Conservation (phyloP, 192 early-diverging fungal species). For the Rhizophagus sp. region DNA sequence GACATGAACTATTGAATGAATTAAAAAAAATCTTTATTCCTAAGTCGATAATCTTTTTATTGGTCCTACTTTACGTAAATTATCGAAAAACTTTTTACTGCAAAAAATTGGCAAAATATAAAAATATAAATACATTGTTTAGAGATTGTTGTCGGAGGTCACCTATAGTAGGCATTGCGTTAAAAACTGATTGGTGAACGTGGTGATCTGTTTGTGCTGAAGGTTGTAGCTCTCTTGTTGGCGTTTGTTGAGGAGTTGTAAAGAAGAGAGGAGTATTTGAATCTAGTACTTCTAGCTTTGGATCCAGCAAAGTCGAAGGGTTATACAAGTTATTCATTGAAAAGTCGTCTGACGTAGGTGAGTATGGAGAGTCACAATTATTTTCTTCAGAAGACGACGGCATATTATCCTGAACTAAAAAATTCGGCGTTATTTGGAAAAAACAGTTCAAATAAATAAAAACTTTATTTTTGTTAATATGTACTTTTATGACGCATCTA, state of each 20-base stretch:
- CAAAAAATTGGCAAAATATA: background rate
- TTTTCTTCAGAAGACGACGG: constrained; percentile 8
- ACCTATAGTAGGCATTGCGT: background rate
- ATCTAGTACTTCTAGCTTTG: constrained; percentile 25
- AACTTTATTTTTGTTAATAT: background rate
- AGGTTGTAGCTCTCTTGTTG: background rate
- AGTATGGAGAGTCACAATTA: constrained; percentile 8
- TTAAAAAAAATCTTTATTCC: background rate
- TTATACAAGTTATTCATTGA: constrained; percentile 3
- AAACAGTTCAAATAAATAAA: background rate
- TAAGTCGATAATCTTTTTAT: background rate
- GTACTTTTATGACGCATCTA: background rate
- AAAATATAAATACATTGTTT: background rate
- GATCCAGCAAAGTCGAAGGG: constrained; percentile 18
- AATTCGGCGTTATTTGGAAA: background rate
- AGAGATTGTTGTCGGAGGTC: constrained; percentile 11
- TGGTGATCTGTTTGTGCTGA: background rate
- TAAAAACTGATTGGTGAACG: constrained; percentile 1
- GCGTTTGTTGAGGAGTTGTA: constrained; percentile 12
- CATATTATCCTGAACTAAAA: background rate
- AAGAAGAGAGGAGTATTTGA: constrained; percentile 15
- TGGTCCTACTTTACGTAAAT: too few species aligned
- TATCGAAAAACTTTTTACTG: background rate
- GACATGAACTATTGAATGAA: constrained; percentile 7
- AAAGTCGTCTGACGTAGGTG: constrained; percentile 18